A percentile compares a stretch with the other conserved stretches of the same genome.
Evolutionary conservation across 2,329 filamentous ascomycete genomes (phyloP).

Genomic region (Aspergillus sp.): DNA sequence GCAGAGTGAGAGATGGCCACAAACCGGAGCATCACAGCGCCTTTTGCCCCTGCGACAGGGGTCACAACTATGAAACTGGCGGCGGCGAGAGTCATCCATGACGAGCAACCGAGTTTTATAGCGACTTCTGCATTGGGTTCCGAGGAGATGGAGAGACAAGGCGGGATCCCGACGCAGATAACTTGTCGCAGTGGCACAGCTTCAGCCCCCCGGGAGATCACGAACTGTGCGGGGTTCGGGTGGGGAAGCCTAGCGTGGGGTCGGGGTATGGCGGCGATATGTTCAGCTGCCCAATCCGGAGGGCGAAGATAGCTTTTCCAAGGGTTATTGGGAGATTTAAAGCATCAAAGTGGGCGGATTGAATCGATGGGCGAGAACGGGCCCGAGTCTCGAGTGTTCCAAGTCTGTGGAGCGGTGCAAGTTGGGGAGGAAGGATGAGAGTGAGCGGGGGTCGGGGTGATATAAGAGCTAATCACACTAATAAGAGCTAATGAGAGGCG

Average conservation of each 20-base stretch:
- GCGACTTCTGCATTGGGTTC: background rate
- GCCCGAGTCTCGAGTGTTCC: too few species aligned
- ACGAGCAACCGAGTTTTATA: background rate
- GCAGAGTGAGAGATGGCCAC: background rate
- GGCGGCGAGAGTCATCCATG: slow-evolving; percentile 5
- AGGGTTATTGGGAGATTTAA: too few species aligned
- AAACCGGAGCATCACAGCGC: slow-evolving; percentile 5
- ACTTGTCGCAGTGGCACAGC: too few species aligned
- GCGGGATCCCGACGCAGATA: too few species aligned
- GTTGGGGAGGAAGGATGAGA: background rate
- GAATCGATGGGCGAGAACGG: too few species aligned
- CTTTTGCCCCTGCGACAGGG: slow-evolving; percentile 11
- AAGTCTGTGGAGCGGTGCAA: background rate
- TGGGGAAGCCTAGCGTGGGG: background rate
- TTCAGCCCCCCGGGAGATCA: too few species aligned
- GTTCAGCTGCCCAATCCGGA: background rate
- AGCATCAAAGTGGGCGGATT: too few species aligned
- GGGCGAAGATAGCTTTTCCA: background rate
- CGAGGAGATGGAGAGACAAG: background rate
- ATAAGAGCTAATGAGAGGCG: too few species aligned
- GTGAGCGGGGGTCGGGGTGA: background rate
- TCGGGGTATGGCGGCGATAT: background rate
- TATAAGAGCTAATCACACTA: background rate
- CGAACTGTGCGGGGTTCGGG: background rate
- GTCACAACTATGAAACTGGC: slow-evolving; percentile 10